phyloP scores from a whole-genome alignment of 805 yeast species.

The Candida insectalens region DNA sequence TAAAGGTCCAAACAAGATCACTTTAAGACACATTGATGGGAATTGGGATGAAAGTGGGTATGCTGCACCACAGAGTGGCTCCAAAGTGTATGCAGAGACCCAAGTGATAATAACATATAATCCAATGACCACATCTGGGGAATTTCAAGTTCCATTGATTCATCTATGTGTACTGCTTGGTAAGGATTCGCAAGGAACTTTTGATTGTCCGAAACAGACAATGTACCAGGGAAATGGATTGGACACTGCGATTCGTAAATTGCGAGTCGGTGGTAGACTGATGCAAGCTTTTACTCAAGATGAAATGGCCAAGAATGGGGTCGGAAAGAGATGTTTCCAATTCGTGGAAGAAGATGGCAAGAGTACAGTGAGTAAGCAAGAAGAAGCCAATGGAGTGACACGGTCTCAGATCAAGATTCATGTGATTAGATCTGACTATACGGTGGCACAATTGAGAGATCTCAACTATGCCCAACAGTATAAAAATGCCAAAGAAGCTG shows the following conservation, averaged over 20 bases:
- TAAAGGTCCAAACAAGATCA: conserved; percentile 51
- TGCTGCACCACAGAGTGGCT: conserved; percentile 13
- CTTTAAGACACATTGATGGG: conserved; percentile 38
- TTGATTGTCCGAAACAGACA: conserved; percentile 53
- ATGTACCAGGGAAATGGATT: conserved; percentile 53
- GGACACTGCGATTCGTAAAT: conserved; percentile 60
- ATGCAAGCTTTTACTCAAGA: conserved; percentile 91
- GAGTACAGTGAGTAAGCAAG: conserved; percentile 43
- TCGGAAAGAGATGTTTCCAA: conserved; percentile 70
- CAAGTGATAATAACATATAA: conserved; percentile 31
- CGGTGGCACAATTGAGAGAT: conserved; percentile 65
- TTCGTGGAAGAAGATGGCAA: conserved; percentile 56
- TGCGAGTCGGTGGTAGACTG: conserved; percentile 74
- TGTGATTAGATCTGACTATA: conserved; percentile 54
- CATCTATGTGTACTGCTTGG: conserved; percentile 74
- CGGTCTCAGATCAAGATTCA: conserved; percentile 72
- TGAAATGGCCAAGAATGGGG: conserved; percentile 71
- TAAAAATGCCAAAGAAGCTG: conserved; percentile 56
- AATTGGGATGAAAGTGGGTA: conserved; percentile 23
- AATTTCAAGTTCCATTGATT: conserved; percentile 52
- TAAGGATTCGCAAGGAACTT: conserved; percentile 58
- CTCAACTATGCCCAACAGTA: conserved; percentile 86
- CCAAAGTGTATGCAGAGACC: conserved; percentile 10
- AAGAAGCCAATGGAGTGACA: conserved; percentile 19
- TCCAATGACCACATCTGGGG: conserved; percentile 36